Base-by-base conservation (phyloP, 495 filamentous ascomycete genomes). In the Lepidopterella palustris region DNA sequence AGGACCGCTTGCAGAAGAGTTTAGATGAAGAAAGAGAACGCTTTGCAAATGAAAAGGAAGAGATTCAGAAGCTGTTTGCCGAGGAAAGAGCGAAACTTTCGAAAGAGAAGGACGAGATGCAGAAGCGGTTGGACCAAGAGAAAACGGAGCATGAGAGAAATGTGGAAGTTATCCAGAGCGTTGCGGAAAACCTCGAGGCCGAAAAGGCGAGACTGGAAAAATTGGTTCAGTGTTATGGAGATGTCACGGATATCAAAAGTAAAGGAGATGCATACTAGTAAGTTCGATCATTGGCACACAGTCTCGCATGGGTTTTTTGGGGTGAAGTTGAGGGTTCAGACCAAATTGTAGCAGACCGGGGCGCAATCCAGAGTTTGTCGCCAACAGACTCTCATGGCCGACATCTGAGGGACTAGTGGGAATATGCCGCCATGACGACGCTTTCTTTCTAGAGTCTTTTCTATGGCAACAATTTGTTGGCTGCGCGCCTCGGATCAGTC, bases 211-310 rank as follows among this genome's bases (percentile, higher is more conserved):
- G 78, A 45, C 65, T 86, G 63, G 76, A 79, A 57, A 83, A 82
- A 70, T 77, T 82, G 47, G 71, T 83, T 4, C 76, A 80, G 59
- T 79, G 77, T 48, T 78, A 84, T 42, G 82, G 81, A 35, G 81
- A 84, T 63, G 77, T 80, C 45, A 79, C 77, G 54, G 83, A 84
- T 66, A 76, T 84, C 45, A 82, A 80, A 66, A 79, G 76, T 58
- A 82, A 81, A 64, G 82, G 80, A 58, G 82, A 84, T 70, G 70
- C 74, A 70, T 85, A 80, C 74, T 85, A 83, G 81, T 84, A 80
- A 83, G 82, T 82, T 49, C 35, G 35, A 42, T 42, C 35, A 42
- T 42, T 3, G 35, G 3, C 18, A 42, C 18, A 18, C 13, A 13
- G 3, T 18, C 13, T 42, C 18, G 35, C 35, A 42, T 42, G 35